phyloP scores from a whole-genome alignment of 2,329 filamentous ascomycete genomes.

The Lasiodiplodia hormozganensis region DNA sequence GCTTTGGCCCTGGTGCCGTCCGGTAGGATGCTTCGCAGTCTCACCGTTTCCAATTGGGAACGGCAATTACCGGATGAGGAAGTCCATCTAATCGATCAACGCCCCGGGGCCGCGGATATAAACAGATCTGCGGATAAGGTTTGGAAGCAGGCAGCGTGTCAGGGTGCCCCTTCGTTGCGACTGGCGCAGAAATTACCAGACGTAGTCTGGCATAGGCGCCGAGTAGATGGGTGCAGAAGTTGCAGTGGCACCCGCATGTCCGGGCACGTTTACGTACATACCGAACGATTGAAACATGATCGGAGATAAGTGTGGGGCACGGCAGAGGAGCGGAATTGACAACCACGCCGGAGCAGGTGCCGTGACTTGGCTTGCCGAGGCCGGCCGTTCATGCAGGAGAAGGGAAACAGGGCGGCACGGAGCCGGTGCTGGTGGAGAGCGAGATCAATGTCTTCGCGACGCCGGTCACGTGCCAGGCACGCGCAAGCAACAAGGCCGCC shows the following conservation, averaged over 20 bases:
- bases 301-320: slow-evolving; percentile 18
- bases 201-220: background rate
- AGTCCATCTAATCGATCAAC: background rate
- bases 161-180: background rate
- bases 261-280: slow-evolving; percentile 7
- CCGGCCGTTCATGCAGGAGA: background rate
- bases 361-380: background rate
- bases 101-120: background rate
- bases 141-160: background rate
- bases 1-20: background rate
- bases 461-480: background rate
- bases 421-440: background rate
- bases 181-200: background rate
- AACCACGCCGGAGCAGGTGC: background rate
- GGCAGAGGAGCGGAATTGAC: background rate
- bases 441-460: background rate
- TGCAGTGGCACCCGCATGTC: background rate
- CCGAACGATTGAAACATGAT: slow-evolving; percentile 8
- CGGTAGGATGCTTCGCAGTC: slow-evolving; percentile 5
- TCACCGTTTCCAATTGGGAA: background rate
- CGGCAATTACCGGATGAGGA: background rate
- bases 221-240: background rate
- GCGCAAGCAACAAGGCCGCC: slow-evolving; percentile 7
- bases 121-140: background rate
- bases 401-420: background rate